phyloP scores from a whole-genome alignment of 352 stramenopile genomes.

The Globisporangium radiosum region DNA sequence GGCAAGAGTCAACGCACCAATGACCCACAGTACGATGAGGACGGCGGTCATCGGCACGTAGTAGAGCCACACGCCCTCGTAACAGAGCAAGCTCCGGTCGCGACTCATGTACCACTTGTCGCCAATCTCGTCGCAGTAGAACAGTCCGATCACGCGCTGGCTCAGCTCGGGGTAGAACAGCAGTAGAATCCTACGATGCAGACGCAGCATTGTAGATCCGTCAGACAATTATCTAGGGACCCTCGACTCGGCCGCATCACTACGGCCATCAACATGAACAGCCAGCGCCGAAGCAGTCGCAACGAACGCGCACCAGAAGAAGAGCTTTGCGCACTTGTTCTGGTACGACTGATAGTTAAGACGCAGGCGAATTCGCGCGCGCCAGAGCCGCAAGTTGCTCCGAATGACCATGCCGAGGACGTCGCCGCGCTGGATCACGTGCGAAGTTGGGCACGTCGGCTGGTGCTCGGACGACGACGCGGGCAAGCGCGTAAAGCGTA shows the following conservation, averaged over 20 bases:
- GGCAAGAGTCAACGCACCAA: slow-evolving; percentile 24
- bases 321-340: slow-evolving; percentile 73
- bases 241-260: no score
- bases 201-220: no score
- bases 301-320: slow-evolving; percentile 40
- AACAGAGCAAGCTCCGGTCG: slow-evolving; percentile 56
- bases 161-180: slow-evolving; percentile 72
- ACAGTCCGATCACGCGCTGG: slow-evolving; percentile 57
- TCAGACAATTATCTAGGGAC: no score
- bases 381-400: slow-evolving; percentile 67
- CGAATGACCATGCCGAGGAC: slow-evolving; percentile 56
- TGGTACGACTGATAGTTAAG: slow-evolving; percentile 69
- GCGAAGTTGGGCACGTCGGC: slow-evolving; percentile 41
- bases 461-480: slow-evolving; percentile 39
- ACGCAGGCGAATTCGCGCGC: slow-evolving; percentile 55
- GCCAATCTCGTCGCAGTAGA: slow-evolving; percentile 72
- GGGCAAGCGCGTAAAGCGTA: slow-evolving; percentile 26
- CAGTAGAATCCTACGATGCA: slow-evolving; percentile 35
- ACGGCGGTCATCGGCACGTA: slow-evolving; percentile 44
- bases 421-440: slow-evolving; percentile 33
- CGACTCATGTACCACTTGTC: slow-evolving; percentile 50
- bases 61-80: slow-evolving; percentile 45
- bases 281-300: neutral
- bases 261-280: no score
- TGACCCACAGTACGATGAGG: slow-evolving; percentile 50